Evolutionary conservation across 163 green algal genomes (phyloP).

Genomic region (Coccomyxa subellipsoidea): DNA sequence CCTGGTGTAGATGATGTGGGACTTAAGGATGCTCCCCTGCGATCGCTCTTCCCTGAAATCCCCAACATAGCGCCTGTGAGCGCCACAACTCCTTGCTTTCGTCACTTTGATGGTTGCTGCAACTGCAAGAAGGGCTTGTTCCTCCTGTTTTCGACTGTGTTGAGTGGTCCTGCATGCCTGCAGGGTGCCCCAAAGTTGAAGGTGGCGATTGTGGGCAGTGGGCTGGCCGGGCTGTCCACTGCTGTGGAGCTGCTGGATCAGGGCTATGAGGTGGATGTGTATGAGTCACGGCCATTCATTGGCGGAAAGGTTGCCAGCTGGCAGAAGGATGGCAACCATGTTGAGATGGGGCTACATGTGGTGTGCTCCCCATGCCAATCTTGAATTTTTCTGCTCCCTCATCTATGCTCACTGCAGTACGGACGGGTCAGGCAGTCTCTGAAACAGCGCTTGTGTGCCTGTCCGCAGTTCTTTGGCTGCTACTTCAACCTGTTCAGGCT

Average conservation of each 20-base stretch:
- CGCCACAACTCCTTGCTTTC: background rate
- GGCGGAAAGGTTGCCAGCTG: constrained; percentile 91
- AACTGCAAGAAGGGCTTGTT: too few relatives aligned
- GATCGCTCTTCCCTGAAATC: constrained; percentile 81
- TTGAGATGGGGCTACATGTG: constrained; percentile 92
- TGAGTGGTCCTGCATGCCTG: background rate
- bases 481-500: constrained; percentile 98
- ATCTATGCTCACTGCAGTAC: too few relatives aligned
- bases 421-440: background rate
- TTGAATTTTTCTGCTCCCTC: background rate
- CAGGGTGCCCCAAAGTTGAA: constrained; percentile 84
- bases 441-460: background rate
- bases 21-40: constrained; percentile 82
- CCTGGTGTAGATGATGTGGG: constrained; percentile 51
- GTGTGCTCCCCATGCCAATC: background rate
- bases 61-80: constrained; percentile 53
- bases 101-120: too few relatives aligned
- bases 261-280: constrained; percentile 92
- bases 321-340: constrained; percentile 91
- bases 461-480: constrained; percentile 85
- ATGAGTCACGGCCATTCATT: constrained; percentile 83
- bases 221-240: constrained; percentile 91
- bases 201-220: constrained; percentile 88
- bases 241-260: constrained; percentile 92
- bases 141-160: too few relatives aligned